These are phyloP conservation scores for Xylariaceae sp. DNA, from an alignment of 2,329 filamentous ascomycete species.

Conservation along the genomic window DNA sequence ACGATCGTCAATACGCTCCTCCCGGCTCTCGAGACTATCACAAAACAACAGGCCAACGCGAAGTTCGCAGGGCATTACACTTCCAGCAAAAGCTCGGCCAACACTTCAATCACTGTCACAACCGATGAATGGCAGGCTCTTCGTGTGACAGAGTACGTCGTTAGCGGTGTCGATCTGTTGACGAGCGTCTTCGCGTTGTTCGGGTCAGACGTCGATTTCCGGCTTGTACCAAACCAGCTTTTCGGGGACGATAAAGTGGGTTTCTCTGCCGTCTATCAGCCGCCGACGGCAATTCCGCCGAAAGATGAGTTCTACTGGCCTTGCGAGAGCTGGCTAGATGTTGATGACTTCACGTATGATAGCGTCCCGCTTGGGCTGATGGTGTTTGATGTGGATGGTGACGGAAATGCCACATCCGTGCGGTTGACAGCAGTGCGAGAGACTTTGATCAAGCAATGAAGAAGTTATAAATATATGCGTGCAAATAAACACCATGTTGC, in stretches of 20 bases:
- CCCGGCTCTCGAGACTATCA: slow-evolving; percentile 5
- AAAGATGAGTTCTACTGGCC: slow-evolving; percentile 12
- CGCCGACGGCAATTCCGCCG: slow-evolving; percentile 3
- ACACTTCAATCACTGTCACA: slow-evolving; percentile 5
- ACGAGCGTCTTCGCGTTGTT: slow-evolving; percentile 8
- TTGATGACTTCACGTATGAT: slow-evolving; percentile 11
- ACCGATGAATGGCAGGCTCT: slow-evolving; percentile 4
- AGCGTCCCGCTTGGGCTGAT: slow-evolving; percentile 10
- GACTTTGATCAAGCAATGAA: slow-evolving; percentile 1
- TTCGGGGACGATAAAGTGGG: slow-evolving; percentile 4
- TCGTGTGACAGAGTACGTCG: slow-evolving; percentile 7
- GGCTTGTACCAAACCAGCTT: slow-evolving; percentile 8
- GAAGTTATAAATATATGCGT: too few relatives aligned
- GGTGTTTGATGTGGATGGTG: slow-evolving; percentile 3
- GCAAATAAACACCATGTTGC: too few relatives aligned
- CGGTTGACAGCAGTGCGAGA: slow-evolving; percentile 4
- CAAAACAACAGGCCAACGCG: slow-evolving; percentile 4
- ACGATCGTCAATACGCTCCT: slow-evolving; percentile 7
- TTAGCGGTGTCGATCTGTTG: slow-evolving; percentile 6
- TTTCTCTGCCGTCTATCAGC: slow-evolving; percentile 7
- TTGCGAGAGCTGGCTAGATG: slow-evolving; percentile 9
- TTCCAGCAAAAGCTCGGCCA: slow-evolving; percentile 4
- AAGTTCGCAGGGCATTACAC: slow-evolving; percentile 7
- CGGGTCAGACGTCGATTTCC: slow-evolving; percentile 6
- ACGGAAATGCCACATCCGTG: slow-evolving; percentile 6